phyloP scores from a whole-genome alignment of 164 flowering plant species.

The Berberis vulgaris region DNA sequence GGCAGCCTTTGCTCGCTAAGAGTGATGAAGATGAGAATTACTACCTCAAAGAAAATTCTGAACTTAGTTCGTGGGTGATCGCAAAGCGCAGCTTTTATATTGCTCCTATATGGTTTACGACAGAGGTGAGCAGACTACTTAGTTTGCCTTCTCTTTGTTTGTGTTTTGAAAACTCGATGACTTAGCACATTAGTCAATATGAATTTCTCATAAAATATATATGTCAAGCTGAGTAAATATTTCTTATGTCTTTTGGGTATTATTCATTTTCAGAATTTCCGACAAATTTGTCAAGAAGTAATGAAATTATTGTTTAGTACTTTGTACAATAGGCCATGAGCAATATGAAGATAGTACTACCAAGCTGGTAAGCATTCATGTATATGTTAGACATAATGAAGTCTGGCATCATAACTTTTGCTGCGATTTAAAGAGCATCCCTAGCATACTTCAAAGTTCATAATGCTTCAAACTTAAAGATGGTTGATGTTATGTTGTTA shows the following conservation, averaged over 20 bases:
- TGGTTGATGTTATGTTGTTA: not conserved
- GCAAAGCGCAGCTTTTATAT: conserved; percentile 39
- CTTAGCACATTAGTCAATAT: not conserved
- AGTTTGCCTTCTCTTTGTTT: not conserved
- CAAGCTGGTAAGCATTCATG: too few relatives aligned
- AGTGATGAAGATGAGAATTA: conserved; percentile 22
- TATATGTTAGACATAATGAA: too few relatives aligned
- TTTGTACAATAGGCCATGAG: too few relatives aligned
- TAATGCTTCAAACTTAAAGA: not conserved
- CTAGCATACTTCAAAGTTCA: too few relatives aligned
- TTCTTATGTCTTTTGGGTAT: too few relatives aligned
- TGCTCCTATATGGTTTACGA: conserved; percentile 52
- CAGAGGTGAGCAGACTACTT: conserved; percentile 36
- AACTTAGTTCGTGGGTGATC: conserved; percentile 36
- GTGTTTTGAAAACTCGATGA: not conserved
- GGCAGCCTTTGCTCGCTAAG: conserved; percentile 23
- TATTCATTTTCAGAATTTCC: too few relatives aligned
- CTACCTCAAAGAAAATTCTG: conserved; percentile 5
- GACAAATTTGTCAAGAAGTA: too few relatives aligned
- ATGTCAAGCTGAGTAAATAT: too few relatives aligned
- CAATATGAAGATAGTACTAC: too few relatives aligned
- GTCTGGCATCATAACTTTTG: not conserved
- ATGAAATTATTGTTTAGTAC: too few relatives aligned
- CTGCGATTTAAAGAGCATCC: not conserved
- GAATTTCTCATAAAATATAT: not conserved